Evolutionary conservation across 768 basidiomycete species (phyloP), one percentile per base, ranked within the genome.

Genomic region (Guyanaporus albipodus): DNA sequence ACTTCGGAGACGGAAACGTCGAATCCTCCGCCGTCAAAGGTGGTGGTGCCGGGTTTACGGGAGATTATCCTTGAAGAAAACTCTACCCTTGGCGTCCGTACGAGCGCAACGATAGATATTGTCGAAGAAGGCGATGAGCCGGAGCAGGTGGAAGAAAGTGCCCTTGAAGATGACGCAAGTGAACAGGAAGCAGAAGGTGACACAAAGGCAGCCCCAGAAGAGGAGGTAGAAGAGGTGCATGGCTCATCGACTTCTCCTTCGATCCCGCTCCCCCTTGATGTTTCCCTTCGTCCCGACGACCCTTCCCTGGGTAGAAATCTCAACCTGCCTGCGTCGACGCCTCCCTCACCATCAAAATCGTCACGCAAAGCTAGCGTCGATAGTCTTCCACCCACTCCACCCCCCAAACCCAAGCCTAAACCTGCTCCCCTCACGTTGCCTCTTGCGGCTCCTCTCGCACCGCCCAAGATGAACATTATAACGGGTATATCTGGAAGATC

Each of bases 401-500:
- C 58, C 7, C 57, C 57, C 2, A 63, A 62, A 23, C 47, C 57
- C 22, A 59, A 55, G 42, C 49, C 39, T 12, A 59, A 49, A 22
- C 57, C 48, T 8, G 15, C 51, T 9, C 53, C 57, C 17, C 45
- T 59, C 19, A 6, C 10, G 21, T 29, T 40, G 2, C 51, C 47
- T 46, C 27, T 44, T 15, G 18, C 49, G 14, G 22, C 34, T 11
- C 32, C 54, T 24, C 52, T 57, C 3, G 41, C 40, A 15, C 57
- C 52, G 34, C 57, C 60, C 3, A 60, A 46, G 42, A 46, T 18
- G 39, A 57, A 44, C 29, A 27, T 59, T 10, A 55, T 62, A 35
- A 40, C 57, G 9, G 57, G 60, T 10, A 36, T 55, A 34, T 64
- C 54, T 18, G 55, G 53, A 19, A 62, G 9, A 39, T 55, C 62